These are phyloP conservation scores for Dovyalis caffra DNA, from an alignment of 345 rosid species.

Conservation along the genomic window DNA sequence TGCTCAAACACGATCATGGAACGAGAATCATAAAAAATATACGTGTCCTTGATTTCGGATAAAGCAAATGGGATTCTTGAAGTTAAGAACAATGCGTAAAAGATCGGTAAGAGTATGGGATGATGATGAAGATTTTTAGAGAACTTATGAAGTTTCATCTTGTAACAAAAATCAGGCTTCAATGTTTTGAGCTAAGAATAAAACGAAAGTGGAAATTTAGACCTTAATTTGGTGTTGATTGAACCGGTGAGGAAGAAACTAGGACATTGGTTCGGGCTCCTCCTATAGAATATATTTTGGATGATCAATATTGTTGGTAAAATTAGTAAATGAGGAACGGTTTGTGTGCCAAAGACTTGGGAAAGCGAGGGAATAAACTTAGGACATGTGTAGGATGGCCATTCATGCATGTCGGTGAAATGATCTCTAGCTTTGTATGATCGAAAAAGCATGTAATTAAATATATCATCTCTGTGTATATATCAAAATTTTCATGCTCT, in stretches of 20 bases:
- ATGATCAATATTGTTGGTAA: constrained; percentile 20
- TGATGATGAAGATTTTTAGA: neutral
- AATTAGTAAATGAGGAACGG: constrained; percentile 20
- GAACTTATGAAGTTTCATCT: constrained; percentile 3
- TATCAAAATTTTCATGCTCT: too few relatives aligned
- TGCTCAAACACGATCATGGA: constrained; percentile 44
- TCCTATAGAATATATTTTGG: constrained; percentile 8
- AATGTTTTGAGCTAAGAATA: neutral
- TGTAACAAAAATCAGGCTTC: neutral
- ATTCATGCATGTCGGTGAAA: too few relatives aligned
- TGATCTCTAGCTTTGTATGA: too few relatives aligned
- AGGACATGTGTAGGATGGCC: constrained; percentile 12
- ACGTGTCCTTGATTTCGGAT: constrained; percentile 43
- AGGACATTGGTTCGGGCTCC: constrained; percentile 3
- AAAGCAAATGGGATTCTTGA: constrained; percentile 30
- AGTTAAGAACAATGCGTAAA: constrained; percentile 16
- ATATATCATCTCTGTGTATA: too few relatives aligned
- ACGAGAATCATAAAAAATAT: constrained; percentile 36
- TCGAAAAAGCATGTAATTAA: too few relatives aligned
- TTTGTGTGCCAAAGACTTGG: constrained; percentile 29
- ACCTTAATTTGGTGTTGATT: neutral
- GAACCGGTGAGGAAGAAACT: neutral
- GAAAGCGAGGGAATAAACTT: constrained; percentile 10
- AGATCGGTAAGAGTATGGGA: neutral
- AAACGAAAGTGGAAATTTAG: neutral